These are phyloP conservation scores for Phaeosphaeriaceae sp. DNA, from an alignment of 2,329 filamentous ascomycete species.

Conservation along the genomic window DNA sequence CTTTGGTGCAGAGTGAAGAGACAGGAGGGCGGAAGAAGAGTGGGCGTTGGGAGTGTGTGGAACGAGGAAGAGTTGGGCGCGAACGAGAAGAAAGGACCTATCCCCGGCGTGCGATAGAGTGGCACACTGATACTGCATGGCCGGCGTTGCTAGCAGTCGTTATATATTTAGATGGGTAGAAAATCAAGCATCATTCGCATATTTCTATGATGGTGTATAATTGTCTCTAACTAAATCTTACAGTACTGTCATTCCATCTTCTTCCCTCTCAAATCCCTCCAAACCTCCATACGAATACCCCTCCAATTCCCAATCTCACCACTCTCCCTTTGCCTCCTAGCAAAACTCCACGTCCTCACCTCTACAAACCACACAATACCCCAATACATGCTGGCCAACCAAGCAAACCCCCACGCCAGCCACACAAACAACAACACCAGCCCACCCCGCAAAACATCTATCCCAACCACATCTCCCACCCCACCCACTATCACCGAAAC, in stretches of 20 bases:
- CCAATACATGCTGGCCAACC: slow-evolving; percentile 26
- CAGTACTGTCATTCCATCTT: slow-evolving; percentile 1
- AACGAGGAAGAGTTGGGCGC: slow-evolving; percentile 56
- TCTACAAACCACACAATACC: slow-evolving; percentile 35
- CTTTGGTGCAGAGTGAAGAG: slow-evolving; percentile 93
- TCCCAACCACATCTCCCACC: slow-evolving; percentile 14
- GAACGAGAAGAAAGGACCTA: slow-evolving; percentile 56
- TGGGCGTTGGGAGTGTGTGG: slow-evolving; percentile 55
- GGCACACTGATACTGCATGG: background rate
- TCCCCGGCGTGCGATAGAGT: slow-evolving; percentile 43
- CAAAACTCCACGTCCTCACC: slow-evolving; percentile 22
- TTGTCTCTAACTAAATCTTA: too few species aligned
- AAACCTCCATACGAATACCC: slow-evolving; percentile 21
- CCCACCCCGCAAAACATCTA: slow-evolving; percentile 14
- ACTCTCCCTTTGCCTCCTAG: slow-evolving; percentile 19
- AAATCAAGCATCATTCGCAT: background rate
- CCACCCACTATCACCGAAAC: slow-evolving; percentile 8
- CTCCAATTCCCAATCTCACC: slow-evolving; percentile 21
- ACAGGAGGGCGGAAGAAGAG: slow-evolving; percentile 73
- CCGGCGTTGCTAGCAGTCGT: background rate
- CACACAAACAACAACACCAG: slow-evolving; percentile 24
- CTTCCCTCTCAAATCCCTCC: slow-evolving; percentile 21
- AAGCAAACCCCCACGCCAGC: slow-evolving; percentile 20
- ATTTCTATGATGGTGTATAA: too few species aligned
- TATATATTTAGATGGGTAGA: background rate